These are phyloP conservation scores for Tritrichomonas musculus DNA, from an alignment of 208 protist genomes.

Conservation along the genomic window DNA sequence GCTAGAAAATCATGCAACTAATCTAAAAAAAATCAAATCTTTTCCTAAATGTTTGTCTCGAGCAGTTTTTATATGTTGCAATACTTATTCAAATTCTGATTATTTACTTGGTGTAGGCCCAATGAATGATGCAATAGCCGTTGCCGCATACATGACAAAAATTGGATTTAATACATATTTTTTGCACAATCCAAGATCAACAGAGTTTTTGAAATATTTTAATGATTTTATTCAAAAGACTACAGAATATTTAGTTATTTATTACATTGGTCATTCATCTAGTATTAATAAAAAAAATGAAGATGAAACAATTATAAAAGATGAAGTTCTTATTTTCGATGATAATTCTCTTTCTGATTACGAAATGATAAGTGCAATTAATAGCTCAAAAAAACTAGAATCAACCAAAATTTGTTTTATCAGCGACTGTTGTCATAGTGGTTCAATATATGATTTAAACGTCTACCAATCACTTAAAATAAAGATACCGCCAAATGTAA, in stretches of 20 bases:
- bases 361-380: too few species aligned
- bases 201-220: background rate
- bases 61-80: too few species aligned
- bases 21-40: too few species aligned
- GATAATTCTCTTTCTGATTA: background rate
- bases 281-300: background rate
- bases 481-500: background rate
- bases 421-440: background rate
- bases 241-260: background rate
- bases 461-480: background rate
- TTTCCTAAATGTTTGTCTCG: too few species aligned
- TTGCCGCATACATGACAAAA: too few species aligned
- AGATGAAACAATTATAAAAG: background rate
- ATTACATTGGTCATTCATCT: background rate
- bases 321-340: background rate
- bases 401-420: too few species aligned
- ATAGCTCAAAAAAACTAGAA: too few species aligned
- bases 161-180: background rate
- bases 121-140: background rate
- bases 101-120: background rate
- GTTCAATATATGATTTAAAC: background rate
- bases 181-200: background rate
- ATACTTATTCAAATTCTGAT: too few species aligned
- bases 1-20: too few species aligned
- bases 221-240: background rate